Evolutionary conservation across 1,284 basidiomycete species (phyloP), one percentile per base, ranked within the genome.

Genomic region (Pseudozyma pruni): DNA sequence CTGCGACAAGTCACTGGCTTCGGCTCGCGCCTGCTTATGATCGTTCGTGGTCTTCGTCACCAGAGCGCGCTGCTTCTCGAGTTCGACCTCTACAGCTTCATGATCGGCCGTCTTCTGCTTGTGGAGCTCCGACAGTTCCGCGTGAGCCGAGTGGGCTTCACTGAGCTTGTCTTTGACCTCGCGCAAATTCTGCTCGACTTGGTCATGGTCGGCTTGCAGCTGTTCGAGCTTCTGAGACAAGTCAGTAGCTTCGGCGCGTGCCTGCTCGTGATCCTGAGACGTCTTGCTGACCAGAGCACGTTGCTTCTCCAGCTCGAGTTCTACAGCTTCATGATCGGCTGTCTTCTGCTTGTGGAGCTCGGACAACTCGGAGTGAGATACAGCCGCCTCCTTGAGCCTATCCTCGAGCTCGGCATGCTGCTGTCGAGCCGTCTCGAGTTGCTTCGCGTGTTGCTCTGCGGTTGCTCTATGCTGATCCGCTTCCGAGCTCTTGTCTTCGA

Each of bases 271-370:
- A 17, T 52, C 57, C 14, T 53, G 47, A 4, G 52, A 52, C 1
- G 34, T 32, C 32, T 56, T 56, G 6, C 46, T 47, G 10, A 49
- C 40, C 2, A 60, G 43, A 13, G 37, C 37, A 17, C 43, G 44
- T 40, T 68, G 54, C 38, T 68, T 41, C 45, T 57, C 32, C 29
- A 68, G 58, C 43, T 68, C 55, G 10, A 46, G 27, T 35, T 61
- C 33, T 5, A 46, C 49, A 3, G 50, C 37, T 16, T 56, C 55
- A 33, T 54, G 58, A 35, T 50, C 54, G 13, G 50, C 41, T 7
- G 45, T 50, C 49, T 34, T 56, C 53, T 63, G 31, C 44, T 63
- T 40, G 39, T 70, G 51, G 10, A 23, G 43, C 37, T 60, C 52
- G 4, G 49, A 41, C 8, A 66, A 47, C 10, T 45, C 60, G 2